phyloP scores from a whole-genome alignment of 257 asterid species.

The Primulina huaijiensis region DNA sequence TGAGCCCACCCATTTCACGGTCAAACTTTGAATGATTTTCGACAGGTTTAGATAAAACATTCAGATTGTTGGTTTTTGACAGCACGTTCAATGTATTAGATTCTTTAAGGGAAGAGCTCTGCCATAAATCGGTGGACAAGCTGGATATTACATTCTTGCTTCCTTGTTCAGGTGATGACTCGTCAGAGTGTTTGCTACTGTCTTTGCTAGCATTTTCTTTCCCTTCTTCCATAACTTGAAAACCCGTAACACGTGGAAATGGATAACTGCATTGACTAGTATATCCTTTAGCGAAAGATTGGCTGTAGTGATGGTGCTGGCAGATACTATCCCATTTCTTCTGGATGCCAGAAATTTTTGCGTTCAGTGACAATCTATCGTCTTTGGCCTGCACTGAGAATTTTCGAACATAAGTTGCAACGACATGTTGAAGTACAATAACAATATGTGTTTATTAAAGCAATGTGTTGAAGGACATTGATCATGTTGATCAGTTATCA shows the following conservation, averaged over 20 bases:
- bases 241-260: constrained; percentile 45
- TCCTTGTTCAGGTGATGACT: constrained; percentile 36
- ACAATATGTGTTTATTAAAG: neutral
- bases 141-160: constrained; percentile 31
- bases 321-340: constrained; percentile 69
- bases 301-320: constrained; percentile 46
- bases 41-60: constrained; percentile 25
- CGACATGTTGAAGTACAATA: constrained; percentile 18
- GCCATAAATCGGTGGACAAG: constrained; percentile 33
- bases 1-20: constrained; percentile 22
- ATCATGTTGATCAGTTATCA: neutral
- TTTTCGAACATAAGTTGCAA: constrained; percentile 43
- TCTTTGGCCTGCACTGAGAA: constrained; percentile 82
- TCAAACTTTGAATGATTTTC: constrained; percentile 28
- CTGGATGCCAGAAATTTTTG: constrained; percentile 45
- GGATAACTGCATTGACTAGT: constrained; percentile 29
- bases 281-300: constrained; percentile 34
- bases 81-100: constrained; percentile 30
- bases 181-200: constrained; percentile 24
- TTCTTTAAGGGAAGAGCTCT: constrained; percentile 33
- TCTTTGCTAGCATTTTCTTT: constrained; percentile 32
- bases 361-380: constrained; percentile 44
- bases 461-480: neutral
- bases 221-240: constrained; percentile 41
- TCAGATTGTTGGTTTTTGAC: constrained; percentile 27